Conservation (phyloP, 345 rosid species). For the Salix purpurea region DNA sequence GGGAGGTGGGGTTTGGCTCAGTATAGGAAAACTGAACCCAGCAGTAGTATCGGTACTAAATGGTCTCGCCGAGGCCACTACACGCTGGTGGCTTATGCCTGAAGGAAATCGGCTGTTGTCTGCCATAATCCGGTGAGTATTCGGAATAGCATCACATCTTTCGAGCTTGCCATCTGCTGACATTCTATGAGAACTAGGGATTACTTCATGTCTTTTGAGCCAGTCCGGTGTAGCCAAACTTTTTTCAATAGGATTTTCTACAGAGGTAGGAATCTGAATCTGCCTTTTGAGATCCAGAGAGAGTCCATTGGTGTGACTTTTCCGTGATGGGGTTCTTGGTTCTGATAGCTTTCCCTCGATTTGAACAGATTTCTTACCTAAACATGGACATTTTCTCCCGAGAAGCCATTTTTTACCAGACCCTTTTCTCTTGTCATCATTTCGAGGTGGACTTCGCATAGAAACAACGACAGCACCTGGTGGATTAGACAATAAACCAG, state of each 20-base stretch:
- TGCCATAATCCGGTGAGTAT: conserved; percentile 10
- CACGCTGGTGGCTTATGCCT: conserved; percentile 17
- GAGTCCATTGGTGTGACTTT: background rate
- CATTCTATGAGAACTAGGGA: conserved; percentile 8
- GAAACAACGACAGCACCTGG: conserved; percentile 49
- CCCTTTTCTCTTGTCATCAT: conserved; percentile 18
- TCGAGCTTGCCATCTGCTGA: conserved; percentile 5
- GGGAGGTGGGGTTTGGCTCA: conserved; percentile 24
- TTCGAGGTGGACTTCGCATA: conserved; percentile 23
- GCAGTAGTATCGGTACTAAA: background rate
- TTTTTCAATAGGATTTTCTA: background rate
- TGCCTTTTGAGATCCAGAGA: background rate
- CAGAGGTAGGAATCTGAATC: background rate
- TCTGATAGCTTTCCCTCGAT: conserved; percentile 46
- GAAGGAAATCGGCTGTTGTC: conserved; percentile 21
- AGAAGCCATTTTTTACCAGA: conserved; percentile 46
- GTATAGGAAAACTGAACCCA: conserved; percentile 54
- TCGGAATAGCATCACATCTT: conserved; percentile 8
- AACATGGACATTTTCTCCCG: conserved; percentile 62
- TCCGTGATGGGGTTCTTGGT: conserved; percentile 27
- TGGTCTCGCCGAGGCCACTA: conserved; percentile 20
- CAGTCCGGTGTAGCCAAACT: conserved; percentile 12
- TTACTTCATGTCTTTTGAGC: conserved; percentile 8
- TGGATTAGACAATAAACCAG: conserved; percentile 58
- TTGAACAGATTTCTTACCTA: conserved; percentile 54